Base-by-base conservation (phyloP, 106 monocot genomes). In the Agapanthus africanus region DNA sequence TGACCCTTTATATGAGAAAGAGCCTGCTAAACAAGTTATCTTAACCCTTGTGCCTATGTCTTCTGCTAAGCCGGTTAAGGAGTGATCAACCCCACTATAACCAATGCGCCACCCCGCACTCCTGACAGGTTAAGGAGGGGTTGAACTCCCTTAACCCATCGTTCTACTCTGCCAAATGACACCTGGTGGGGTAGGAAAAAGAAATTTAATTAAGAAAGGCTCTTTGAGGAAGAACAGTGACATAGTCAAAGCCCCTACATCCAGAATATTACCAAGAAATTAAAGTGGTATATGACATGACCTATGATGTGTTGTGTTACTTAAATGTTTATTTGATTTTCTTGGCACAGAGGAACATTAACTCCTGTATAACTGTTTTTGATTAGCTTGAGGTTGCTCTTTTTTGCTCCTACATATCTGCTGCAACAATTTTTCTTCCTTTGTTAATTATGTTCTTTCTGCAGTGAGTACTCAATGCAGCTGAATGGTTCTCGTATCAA, bases 381-480 rank as follows among this genome's bases (percentile, higher is more conserved):
- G 14, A 25, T 27, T 26, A 26, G 54, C 25, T 54, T 25, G 2
- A 27, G 5, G 56, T 1, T 57, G 30, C 56, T 57, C 56, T n/a
- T 57, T 2, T 28, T 39, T 39, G 64, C 39, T 36, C 11, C 15
- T 64, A 22, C 1, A 40, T 42, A 66, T 66, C 37, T 42, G 9
- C 26, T 66, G 42, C 16, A 66, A 44, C 13, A 66, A 35, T 2
- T 61, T 32, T 33, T 6, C 1, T 4, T 36, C 1, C 27, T 3
- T 35, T 64, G n/a, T 51, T 26, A 23, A 50, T 64, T 4, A 67
- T 66, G 66, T 66, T 40, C 31, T 68, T 59, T 68, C 35, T 59
- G 46, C 68, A 75, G 75, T 65, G 75, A 75, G 60, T 75, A 75
- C 67, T 75, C 75, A 21, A 75, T 75, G 75, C 75, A 75, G 75